Percentiles rank a stretch among this genome's conserved stretches.
Evolutionary conservation across 176 grass and related monocot genomes (phyloP).

Genomic region (Tillandsia fasciculata): DNA sequence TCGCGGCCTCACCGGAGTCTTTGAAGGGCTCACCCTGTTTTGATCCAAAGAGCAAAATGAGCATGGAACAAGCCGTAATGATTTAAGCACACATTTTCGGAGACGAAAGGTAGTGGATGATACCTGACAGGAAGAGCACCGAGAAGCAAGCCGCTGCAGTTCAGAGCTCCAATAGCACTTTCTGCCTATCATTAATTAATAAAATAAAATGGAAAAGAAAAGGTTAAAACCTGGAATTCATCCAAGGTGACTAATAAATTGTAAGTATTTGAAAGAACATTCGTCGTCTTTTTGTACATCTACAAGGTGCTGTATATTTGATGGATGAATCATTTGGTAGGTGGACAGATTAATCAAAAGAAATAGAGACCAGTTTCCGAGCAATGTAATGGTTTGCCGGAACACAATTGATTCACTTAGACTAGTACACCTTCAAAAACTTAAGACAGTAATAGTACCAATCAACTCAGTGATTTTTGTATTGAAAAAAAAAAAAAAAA

Average conservation of each 20-base stretch:
- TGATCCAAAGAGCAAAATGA: constrained; percentile 6
- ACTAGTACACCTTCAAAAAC: too few relatives aligned
- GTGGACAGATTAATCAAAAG: too few relatives aligned
- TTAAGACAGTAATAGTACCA: too few relatives aligned
- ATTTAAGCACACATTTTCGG: not conserved
- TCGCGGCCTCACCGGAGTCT: constrained; percentile 76
- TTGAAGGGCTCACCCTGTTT: constrained; percentile 85
- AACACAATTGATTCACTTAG: too few relatives aligned
- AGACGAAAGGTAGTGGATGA: not conserved
- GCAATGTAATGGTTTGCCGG: not conserved
- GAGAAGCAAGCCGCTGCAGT: constrained; percentile 63
- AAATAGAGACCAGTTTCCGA: not conserved
- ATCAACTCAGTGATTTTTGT: too few relatives aligned
- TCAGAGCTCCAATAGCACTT: constrained; percentile 79
- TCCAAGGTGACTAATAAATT: not conserved
- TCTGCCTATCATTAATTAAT: constrained; percentile 45
- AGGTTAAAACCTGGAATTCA: constrained; percentile 6
- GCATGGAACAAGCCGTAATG: not conserved
- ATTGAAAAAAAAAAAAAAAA: too few relatives aligned
- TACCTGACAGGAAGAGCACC: constrained; percentile 75
- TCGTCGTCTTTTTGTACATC: too few relatives aligned
- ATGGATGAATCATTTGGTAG: too few relatives aligned
- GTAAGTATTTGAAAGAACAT: too few relatives aligned
- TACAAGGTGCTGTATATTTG: too few relatives aligned
- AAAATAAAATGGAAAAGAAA: constrained; percentile 10